These are phyloP conservation scores for Tylopilus sp. DNA, from an alignment of 1,284 basidiomycete species.

Conservation along the genomic window DNA sequence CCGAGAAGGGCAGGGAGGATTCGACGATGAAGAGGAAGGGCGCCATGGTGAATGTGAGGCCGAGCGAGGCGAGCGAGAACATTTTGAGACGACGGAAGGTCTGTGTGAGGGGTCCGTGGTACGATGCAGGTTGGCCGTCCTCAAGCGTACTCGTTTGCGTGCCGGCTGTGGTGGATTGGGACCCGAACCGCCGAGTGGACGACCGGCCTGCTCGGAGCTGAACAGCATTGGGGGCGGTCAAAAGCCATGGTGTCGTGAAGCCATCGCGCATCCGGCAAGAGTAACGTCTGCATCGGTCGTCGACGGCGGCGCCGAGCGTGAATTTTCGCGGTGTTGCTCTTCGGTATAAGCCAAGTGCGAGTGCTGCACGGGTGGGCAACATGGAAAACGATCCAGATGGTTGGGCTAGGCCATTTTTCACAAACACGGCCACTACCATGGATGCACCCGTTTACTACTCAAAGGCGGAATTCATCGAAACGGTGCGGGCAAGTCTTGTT, in stretches of 20 bases:
- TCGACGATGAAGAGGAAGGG: constrained; percentile 82
- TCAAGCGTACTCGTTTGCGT: constrained; percentile 8
- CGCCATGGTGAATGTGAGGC: constrained; percentile 64
- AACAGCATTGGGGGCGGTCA: not conserved
- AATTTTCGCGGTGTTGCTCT: constrained; percentile 8
- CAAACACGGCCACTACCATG: constrained; percentile 38
- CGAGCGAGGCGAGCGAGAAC: constrained; percentile 78
- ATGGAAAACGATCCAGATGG: constrained; percentile 2
- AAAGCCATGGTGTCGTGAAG: not conserved
- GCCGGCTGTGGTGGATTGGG: constrained; percentile 11
- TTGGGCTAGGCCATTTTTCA: not conserved
- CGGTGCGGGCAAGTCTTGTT: constrained; percentile 42
- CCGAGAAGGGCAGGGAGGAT: constrained; percentile 66
- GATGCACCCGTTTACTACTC: constrained; percentile 71
- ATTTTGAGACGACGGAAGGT: constrained; percentile 78
- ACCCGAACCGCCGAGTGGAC: constrained; percentile 7
- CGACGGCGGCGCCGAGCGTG: not conserved
- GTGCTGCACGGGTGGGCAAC: constrained; percentile 6
- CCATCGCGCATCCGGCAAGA: constrained; percentile 2
- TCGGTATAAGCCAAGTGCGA: constrained; percentile 16
- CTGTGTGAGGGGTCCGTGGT: constrained; percentile 63
- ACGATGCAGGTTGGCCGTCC: constrained; percentile 32
- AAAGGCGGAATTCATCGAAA: constrained; percentile 78
- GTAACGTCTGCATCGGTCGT: constrained; percentile 8
- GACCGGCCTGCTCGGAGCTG: not conserved